These are phyloP conservation scores for Triglochin maritima DNA, from an alignment of 106 monocot species.

Conservation along the genomic window DNA sequence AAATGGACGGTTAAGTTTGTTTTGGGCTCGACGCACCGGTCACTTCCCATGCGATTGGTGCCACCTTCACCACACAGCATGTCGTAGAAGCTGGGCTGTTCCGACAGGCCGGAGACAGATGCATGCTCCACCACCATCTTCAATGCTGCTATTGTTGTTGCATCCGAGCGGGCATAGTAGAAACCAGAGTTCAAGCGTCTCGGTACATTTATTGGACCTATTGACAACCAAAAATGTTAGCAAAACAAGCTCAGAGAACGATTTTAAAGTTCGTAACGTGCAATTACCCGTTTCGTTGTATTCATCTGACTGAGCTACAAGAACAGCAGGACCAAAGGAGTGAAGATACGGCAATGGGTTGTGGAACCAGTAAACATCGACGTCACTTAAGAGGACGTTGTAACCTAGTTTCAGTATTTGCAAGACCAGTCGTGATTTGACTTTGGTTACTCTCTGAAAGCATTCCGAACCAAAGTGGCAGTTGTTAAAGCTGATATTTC, in stretches of 20 bases:
- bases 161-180: slow-evolving; percentile 76
- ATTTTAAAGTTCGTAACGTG: background rate
- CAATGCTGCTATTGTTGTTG: slow-evolving; percentile 55
- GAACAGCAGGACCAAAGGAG: slow-evolving; percentile 57
- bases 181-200: slow-evolving; percentile 89
- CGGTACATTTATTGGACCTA: slow-evolving; percentile 91
- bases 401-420: slow-evolving; percentile 74
- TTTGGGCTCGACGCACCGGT: slow-evolving; percentile 50
- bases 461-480: slow-evolving; percentile 94
- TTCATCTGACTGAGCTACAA: slow-evolving; percentile 82
- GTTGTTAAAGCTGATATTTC: slow-evolving; percentile 58
- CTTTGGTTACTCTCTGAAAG: slow-evolving; percentile 89
- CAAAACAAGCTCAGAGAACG: background rate
- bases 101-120: slow-evolving; percentile 52
- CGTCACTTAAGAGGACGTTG: slow-evolving; percentile 86
- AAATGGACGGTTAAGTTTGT: slow-evolving; percentile 63
- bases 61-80: slow-evolving; percentile 74
- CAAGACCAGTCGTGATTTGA: slow-evolving; percentile 84
- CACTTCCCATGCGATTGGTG: slow-evolving; percentile 38
- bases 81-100: slow-evolving; percentile 97
- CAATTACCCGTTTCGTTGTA: slow-evolving; percentile 70
- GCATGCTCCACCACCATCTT: slow-evolving; percentile 84
- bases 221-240: background rate
- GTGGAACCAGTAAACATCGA: slow-evolving; percentile 90
- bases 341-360: slow-evolving; percentile 68